Conservation (phyloP, 805 yeast genomes). For the Pichia nakasei region DNA sequence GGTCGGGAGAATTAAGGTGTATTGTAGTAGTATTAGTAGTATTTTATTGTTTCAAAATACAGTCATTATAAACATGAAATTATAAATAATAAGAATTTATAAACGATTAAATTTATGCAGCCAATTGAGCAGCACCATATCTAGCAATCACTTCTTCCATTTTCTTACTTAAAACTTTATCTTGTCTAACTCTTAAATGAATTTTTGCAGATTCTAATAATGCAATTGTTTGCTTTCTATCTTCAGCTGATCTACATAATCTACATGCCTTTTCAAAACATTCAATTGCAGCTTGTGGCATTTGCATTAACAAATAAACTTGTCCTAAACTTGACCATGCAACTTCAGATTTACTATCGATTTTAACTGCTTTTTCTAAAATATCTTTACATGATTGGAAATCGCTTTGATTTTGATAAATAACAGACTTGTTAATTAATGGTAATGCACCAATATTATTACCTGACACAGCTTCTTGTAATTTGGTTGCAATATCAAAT, state of each 20-base stretch:
- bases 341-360: conserved; percentile 84
- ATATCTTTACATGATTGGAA: conserved; percentile 53
- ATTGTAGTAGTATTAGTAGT: too few relatives aligned
- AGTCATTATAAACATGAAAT: neutral
- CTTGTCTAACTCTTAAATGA: conserved; percentile 70
- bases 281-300: conserved; percentile 70
- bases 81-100: too few relatives aligned
- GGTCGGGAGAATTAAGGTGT: too few relatives aligned
- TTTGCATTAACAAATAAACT: conserved; percentile 73
- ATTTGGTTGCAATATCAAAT: conserved; percentile 76
- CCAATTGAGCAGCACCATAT: conserved; percentile 1
- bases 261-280: conserved; percentile 77
- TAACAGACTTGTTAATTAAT: conserved; percentile 78
- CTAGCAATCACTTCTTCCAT: conserved; percentile 49
- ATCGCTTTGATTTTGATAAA: conserved; percentile 48
- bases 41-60: too few relatives aligned
- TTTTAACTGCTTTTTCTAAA: conserved; percentile 64
- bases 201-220: conserved; percentile 89
- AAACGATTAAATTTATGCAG: neutral
- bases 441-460: conserved; percentile 85
- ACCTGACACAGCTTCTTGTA: conserved; percentile 61
- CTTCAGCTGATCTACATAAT: conserved; percentile 76
- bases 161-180: conserved; percentile 55
- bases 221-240: conserved; percentile 82
- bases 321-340: conserved; percentile 91